Conservation (phyloP, 2,329 filamentous ascomycete genomes). For the Calonectria leucothoes region DNA sequence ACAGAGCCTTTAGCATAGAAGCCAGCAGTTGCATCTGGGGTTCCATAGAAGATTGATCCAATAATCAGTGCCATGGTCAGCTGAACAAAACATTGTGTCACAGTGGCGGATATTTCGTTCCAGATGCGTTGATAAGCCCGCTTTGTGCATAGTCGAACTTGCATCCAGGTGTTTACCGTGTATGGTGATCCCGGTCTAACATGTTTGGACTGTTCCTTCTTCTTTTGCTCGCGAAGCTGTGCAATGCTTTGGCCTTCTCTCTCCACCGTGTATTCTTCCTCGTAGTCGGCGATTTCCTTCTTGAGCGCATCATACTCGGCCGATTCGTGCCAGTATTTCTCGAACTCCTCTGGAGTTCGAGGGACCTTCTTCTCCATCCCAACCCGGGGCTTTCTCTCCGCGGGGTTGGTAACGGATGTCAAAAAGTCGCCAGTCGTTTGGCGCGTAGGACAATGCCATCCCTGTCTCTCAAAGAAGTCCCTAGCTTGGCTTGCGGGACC, state of each 20-base stretch:
- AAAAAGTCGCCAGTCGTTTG: constrained; percentile 79
- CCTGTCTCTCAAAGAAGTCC: constrained; percentile 74
- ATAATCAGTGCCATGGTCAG: constrained; percentile 70
- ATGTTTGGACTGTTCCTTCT: constrained; percentile 62
- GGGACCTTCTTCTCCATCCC: constrained; percentile 73
- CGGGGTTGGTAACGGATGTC: constrained; percentile 74
- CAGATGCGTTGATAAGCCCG: constrained; percentile 64
- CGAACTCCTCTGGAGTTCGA: constrained; percentile 78
- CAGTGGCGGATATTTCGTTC: constrained; percentile 62
- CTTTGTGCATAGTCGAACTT: constrained; percentile 62
- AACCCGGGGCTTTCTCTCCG: constrained; percentile 64
- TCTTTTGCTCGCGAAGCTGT: constrained; percentile 60
- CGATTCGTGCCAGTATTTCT: constrained; percentile 58
- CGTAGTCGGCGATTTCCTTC: constrained; percentile 62
- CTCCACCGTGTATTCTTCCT: constrained; percentile 57
- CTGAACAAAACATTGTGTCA: constrained; percentile 59
- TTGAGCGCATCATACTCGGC: constrained; percentile 55
- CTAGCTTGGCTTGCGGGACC: constrained; percentile 71
- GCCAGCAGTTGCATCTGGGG: constrained; percentile 59
- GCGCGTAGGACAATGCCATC: constrained; percentile 74
- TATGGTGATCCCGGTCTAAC: constrained; percentile 67
- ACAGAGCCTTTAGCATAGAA: constrained; percentile 67
- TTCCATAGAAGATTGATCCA: constrained; percentile 69
- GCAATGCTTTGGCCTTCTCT: constrained; percentile 51
- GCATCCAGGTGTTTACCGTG: constrained; percentile 66